Percentiles rank a stretch among this genome's conserved stretches.
Evolutionary conservation across 345 rosid genomes (phyloP).

Genomic region (Salix exigua): DNA sequence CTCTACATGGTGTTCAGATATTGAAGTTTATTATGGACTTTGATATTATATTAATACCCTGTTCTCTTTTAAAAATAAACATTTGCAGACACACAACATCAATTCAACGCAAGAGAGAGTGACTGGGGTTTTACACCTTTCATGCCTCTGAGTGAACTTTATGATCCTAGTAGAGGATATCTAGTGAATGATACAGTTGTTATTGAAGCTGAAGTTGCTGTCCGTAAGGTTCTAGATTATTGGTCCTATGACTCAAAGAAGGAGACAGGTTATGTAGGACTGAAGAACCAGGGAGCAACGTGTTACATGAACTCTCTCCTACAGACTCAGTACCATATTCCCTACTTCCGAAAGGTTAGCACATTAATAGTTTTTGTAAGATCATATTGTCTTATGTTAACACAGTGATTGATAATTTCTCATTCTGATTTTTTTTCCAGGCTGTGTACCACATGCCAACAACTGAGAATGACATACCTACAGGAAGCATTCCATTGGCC

Average conservation of each 20-base stretch:
- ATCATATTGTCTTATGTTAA: neutral
- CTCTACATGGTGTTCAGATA: neutral
- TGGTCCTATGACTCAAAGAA: slow-evolving; percentile 90
- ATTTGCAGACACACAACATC: slow-evolving; percentile 82
- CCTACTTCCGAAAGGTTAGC: slow-evolving; percentile 91
- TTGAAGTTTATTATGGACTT: neutral
- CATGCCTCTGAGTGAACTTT: slow-evolving; percentile 86
- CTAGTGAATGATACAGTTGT: slow-evolving; percentile 69
- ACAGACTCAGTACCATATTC: slow-evolving; percentile 86
- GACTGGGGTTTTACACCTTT: slow-evolving; percentile 96
- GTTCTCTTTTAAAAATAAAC: neutral
- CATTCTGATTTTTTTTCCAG: slow-evolving; percentile 35
- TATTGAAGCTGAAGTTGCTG: slow-evolving; percentile 89
- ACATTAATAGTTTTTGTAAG: neutral
- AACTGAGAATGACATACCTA: slow-evolving; percentile 83
- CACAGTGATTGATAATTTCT: neutral
- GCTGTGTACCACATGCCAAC: slow-evolving; percentile 99
- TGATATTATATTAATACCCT: neutral
- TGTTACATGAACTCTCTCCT: slow-evolving; percentile 98
- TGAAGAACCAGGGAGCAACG: slow-evolving; percentile 99
- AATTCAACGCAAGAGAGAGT: slow-evolving; percentile 84
- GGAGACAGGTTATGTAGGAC: slow-evolving; percentile 96
- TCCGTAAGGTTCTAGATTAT: slow-evolving; percentile 73
- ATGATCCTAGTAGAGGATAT: slow-evolving; percentile 86
- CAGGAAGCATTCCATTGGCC: slow-evolving; percentile 94